Conservation (phyloP, 352 stramenopile species). For the Phytophthora cactorum region DNA sequence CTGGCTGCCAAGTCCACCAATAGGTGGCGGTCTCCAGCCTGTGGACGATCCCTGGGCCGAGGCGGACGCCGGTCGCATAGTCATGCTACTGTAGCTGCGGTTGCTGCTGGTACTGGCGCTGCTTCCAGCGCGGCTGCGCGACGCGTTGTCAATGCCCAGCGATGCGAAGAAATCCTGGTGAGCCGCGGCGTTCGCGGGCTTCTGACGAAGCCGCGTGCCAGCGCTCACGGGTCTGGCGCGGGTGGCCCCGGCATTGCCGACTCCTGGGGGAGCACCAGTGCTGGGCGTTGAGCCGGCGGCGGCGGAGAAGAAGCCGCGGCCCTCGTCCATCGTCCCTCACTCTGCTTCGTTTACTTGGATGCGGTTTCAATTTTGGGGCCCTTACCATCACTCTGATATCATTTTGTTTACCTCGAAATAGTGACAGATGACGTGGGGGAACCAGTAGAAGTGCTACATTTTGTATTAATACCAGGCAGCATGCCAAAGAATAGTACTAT, state of each 20-base stretch:
- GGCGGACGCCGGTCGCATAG: slow-evolving; percentile 21
- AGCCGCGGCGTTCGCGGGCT: slow-evolving; percentile 38
- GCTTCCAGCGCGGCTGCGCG: slow-evolving; percentile 21
- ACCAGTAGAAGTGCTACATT: neutral
- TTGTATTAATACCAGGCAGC: too few relatives aligned
- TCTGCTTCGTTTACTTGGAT: slow-evolving; percentile 28
- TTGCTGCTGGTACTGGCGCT: slow-evolving; percentile 41
- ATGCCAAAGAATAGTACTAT: too few relatives aligned
- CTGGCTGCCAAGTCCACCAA: slow-evolving; percentile 31
- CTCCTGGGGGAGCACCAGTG: neutral
- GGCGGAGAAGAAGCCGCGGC: slow-evolving; percentile 37
- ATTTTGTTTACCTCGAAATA: slow-evolving; percentile 11
- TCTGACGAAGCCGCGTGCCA: slow-evolving; percentile 66
- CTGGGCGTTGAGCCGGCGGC: slow-evolving; percentile 4
- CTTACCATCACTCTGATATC: slow-evolving; percentile 26
- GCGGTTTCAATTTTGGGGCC: slow-evolving; percentile 30
- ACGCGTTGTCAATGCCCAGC: slow-evolving; percentile 47
- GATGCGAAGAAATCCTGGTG: slow-evolving; percentile 65
- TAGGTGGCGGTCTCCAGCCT: slow-evolving; percentile 29
- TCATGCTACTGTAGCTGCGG: slow-evolving; percentile 43
- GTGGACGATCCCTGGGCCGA: slow-evolving; percentile 12
- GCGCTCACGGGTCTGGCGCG: slow-evolving; percentile 56
- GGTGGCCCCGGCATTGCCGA: slow-evolving; percentile 1
- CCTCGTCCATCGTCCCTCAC: slow-evolving; percentile 36
- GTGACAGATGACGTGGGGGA: slow-evolving; percentile 16